These are phyloP conservation scores for Tagetes erecta DNA, from an alignment of 129 eudicot species.

Conservation along the genomic window DNA sequence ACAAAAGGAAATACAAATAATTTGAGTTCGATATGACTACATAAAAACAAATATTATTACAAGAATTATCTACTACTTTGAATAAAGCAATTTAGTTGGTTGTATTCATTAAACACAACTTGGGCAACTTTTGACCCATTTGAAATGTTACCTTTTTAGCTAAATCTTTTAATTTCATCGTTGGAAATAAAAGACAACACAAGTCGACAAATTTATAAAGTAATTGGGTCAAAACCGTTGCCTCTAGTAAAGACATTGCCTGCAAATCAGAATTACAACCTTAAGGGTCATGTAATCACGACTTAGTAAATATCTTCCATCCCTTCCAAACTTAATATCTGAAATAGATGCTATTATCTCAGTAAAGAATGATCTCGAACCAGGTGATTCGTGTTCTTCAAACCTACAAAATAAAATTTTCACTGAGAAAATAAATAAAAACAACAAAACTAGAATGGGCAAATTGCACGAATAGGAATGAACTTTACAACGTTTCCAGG, in stretches of 20 bases:
- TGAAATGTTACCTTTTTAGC: not conserved
- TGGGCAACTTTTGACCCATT: not conserved
- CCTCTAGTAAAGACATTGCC: constrained; percentile 2
- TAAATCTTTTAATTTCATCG: not conserved
- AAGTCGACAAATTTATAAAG: not conserved
- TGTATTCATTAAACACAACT: not conserved
- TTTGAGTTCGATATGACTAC: not conserved
- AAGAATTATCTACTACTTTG: not conserved
- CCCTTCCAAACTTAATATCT: constrained; percentile 87
- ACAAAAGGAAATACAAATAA: not conserved
- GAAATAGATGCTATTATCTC: constrained; percentile 98
- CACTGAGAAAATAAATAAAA: not conserved
- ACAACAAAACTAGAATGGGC: constrained; percentile 4
- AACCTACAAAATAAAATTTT: constrained; percentile 50
- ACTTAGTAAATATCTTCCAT: constrained; percentile 86
- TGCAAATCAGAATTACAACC: constrained; percentile 41
- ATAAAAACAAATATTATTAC: not conserved
- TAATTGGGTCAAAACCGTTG: not conserved
- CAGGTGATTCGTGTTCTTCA: constrained; percentile 97
- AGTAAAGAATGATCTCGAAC: constrained; percentile 95
- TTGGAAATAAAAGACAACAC: not conserved
- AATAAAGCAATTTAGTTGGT: not conserved
- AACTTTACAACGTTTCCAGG: not conserved
- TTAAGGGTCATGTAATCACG: constrained; percentile 99
- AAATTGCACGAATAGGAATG: not conserved